Percentiles rank a stretch among this genome's conserved stretches.
Evolutionary conservation across 2,329 filamentous ascomycete species (phyloP).

Genomic region (Chrysosporium keratinophilum): DNA sequence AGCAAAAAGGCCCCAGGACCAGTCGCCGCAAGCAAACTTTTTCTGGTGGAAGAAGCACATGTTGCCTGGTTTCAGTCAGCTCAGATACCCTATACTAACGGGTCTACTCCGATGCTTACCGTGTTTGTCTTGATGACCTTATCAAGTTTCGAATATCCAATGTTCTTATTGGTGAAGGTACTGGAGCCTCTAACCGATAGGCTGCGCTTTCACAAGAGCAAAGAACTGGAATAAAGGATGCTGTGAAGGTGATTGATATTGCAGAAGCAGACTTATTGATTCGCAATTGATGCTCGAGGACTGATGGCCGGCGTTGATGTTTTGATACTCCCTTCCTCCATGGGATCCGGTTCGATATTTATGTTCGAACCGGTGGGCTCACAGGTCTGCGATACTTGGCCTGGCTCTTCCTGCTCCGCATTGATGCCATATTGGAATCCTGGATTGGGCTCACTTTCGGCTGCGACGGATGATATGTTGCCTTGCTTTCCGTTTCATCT

Average conservation of each 20-base stretch:
- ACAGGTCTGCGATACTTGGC: not conserved
- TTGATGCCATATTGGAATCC: not conserved
- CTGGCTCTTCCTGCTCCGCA: slow-evolving; percentile 1
- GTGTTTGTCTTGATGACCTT: not conserved
- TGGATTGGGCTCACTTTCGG: not conserved
- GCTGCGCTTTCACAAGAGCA: not conserved
- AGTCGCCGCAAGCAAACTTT: slow-evolving; percentile 75
- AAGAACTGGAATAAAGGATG: not conserved
- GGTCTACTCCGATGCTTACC: slow-evolving; percentile 18
- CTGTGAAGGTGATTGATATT: not conserved
- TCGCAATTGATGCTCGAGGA: not conserved
- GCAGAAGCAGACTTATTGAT: not conserved
- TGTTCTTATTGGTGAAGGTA: not conserved
- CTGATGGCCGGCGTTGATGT: not conserved
- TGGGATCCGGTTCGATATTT: slow-evolving; percentile 7
- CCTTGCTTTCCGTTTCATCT: slow-evolving; percentile 21
- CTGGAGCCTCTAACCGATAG: slow-evolving; percentile 1
- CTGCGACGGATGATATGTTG: slow-evolving; percentile 9
- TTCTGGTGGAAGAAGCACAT: slow-evolving; percentile 98
- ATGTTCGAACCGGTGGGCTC: slow-evolving; percentile 1
- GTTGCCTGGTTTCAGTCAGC: slow-evolving; percentile 31
- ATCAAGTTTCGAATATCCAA: slow-evolving; percentile 18
- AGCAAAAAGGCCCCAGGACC: slow-evolving; percentile 88
- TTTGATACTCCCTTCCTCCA: not conserved
- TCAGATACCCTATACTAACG: slow-evolving; percentile 12